Conservation (phyloP, 23 red algal genomes). For the Gracilaria domingensis region DNA sequence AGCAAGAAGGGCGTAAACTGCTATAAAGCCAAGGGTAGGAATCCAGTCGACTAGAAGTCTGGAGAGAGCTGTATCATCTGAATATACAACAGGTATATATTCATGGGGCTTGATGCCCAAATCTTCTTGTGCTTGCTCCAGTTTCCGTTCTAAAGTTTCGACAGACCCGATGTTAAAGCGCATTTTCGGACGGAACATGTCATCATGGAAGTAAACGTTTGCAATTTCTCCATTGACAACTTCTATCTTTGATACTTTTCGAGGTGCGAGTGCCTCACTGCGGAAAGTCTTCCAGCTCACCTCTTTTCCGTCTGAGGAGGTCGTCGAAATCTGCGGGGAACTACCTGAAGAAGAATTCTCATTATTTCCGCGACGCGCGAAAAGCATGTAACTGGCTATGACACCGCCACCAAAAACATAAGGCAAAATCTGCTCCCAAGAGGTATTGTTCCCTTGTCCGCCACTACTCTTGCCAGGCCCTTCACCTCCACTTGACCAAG, state of each 20-base stretch:
- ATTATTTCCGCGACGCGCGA: slow-evolving; percentile 52
- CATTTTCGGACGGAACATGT: slow-evolving; percentile 74
- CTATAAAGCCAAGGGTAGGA: slow-evolving; percentile 89
- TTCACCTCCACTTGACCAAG: slow-evolving; percentile 46
- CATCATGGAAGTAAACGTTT: slow-evolving; percentile 84
- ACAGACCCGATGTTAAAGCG: slow-evolving; percentile 86
- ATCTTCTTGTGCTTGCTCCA: slow-evolving; percentile 90
- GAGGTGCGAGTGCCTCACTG: slow-evolving; percentile 73
- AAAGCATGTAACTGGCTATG: slow-evolving; percentile 59
- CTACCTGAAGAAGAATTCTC: slow-evolving; percentile 1
- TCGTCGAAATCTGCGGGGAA: slow-evolving; percentile 8
- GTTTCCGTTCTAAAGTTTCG: slow-evolving; percentile 89
- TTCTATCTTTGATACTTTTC: slow-evolving; percentile 84
- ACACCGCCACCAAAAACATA: slow-evolving; percentile 75
- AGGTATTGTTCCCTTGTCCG: slow-evolving; percentile 24
- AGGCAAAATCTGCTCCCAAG: slow-evolving; percentile 61
- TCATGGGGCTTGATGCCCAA: slow-evolving; percentile 84
- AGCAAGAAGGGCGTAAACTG: slow-evolving; percentile 76
- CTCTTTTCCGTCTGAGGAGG: slow-evolving; percentile 49
- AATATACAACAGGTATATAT: slow-evolving; percentile 90
- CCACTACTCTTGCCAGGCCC: background rate
- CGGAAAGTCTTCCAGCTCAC: slow-evolving; percentile 77
- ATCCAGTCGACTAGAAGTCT: slow-evolving; percentile 82
- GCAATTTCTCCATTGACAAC: slow-evolving; percentile 92
- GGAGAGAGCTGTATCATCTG: slow-evolving; percentile 69